Percentiles rank a stretch among this genome's conserved stretches.
Conservation (phyloP, 2,329 filamentous ascomycete genomes). For the Apiospora phragmitis region DNA sequence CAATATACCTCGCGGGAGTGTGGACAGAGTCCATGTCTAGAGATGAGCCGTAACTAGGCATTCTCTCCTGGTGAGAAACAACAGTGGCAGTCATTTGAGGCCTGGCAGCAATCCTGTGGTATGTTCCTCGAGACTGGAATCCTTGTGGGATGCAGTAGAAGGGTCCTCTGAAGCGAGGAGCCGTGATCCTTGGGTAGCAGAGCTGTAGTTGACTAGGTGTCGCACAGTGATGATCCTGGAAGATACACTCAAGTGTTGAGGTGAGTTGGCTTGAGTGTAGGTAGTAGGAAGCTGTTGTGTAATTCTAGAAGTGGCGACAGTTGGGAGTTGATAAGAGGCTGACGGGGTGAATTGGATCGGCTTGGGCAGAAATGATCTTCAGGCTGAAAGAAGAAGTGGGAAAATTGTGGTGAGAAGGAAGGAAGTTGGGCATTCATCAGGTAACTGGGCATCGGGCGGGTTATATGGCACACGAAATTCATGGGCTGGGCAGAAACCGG, state of each 20-base stretch:
- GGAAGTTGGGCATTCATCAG: constrained; percentile 13
- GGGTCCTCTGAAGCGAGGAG: constrained; percentile 26
- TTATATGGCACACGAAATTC: constrained; percentile 45
- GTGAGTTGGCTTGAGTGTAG: constrained; percentile 8
- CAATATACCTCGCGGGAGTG: constrained; percentile 61
- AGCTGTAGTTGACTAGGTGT: constrained; percentile 24
- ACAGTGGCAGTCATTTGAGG: constrained; percentile 49
- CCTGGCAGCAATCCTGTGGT: constrained; percentile 37
- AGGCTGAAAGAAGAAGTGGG: constrained; percentile 35
- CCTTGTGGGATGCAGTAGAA: constrained; percentile 27
- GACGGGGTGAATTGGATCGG: constrained; percentile 27
- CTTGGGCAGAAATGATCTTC: constrained; percentile 35
- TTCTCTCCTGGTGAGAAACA: constrained; percentile 47
- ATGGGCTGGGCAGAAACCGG: constrained; percentile 29
- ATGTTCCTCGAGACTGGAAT: constrained; percentile 22
- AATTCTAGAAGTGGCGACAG: constrained; percentile 16
- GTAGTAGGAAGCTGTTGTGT: constrained; percentile 18
- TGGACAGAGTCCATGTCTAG: constrained; percentile 61
- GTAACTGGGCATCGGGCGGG: constrained; percentile 34
- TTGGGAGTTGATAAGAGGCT: constrained; percentile 20
- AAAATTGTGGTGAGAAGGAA: constrained; percentile 44
- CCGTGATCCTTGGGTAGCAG: constrained; percentile 19
- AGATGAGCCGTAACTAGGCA: constrained; percentile 54
- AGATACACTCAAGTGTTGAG: constrained; percentile 11
- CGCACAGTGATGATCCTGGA: constrained; percentile 22